A percentile compares a stretch with the other conserved stretches of the same genome.
Conservation (phyloP, 1,284 basidiomycete species). For the Pterulicium gracile region DNA sequence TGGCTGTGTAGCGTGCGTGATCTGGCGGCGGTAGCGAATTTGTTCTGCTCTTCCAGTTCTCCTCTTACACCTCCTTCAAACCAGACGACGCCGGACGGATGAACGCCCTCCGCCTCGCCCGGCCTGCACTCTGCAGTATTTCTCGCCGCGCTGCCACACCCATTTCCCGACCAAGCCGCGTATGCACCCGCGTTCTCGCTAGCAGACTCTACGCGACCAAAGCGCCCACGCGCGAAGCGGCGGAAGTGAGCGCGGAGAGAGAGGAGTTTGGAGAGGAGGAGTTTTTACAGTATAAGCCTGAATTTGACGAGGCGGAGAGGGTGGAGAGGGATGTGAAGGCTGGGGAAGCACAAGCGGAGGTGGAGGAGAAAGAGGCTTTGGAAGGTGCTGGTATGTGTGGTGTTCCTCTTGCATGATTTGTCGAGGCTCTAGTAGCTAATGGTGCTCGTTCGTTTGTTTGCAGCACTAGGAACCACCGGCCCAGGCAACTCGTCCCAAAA, state of each 20-base stretch:
- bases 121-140: neutral
- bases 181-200: neutral
- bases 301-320: neutral
- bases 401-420: too few relatives aligned
- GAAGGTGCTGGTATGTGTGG: neutral
- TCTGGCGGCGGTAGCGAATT: too few relatives aligned
- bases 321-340: neutral
- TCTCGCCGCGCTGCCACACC: neutral
- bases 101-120: neutral
- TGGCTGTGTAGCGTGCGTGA: too few relatives aligned
- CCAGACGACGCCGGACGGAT: too few relatives aligned
- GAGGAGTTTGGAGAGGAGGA: neutral
- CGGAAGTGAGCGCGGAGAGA: too few relatives aligned
- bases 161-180: neutral
- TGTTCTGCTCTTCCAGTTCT: too few relatives aligned
- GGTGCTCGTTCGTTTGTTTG: too few relatives aligned
- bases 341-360: neutral
- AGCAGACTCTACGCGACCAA: neutral
- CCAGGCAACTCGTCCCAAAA: slow-evolving; percentile 15
- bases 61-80: neutral
- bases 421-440: too few relatives aligned
- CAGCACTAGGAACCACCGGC: slow-evolving; percentile 7
- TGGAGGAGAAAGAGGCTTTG: neutral
- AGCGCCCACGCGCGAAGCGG: too few relatives aligned
- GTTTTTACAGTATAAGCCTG: neutral